phyloP scores from a whole-genome alignment of 352 stramenopile species.

The Pythium brachiatum region DNA sequence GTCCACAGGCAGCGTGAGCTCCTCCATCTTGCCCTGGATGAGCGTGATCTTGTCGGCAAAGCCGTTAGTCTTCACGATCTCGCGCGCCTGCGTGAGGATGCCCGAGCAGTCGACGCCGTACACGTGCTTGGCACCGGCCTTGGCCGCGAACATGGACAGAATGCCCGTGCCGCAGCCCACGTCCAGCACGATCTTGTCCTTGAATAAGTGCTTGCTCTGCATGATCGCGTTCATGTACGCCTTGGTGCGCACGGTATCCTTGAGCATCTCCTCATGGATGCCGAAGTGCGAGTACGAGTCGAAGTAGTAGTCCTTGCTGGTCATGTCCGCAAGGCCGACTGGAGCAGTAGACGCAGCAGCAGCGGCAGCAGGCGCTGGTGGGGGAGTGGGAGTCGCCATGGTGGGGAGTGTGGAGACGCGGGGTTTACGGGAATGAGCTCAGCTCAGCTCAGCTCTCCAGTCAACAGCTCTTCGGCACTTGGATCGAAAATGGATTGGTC shows the following conservation, averaged over 20 bases:
- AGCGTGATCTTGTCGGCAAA: constrained; percentile 94
- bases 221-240: constrained; percentile 98
- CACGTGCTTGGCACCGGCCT: constrained; percentile 91
- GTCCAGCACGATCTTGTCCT: constrained; percentile 96
- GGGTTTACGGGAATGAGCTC: not conserved
- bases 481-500: constrained; percentile 30
- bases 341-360: constrained; percentile 9
- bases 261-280: constrained; percentile 99
- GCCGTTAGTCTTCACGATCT: constrained; percentile 95
- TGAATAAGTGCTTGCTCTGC: constrained; percentile 96
- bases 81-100: constrained; percentile 91
- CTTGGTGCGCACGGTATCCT: constrained; percentile 95
- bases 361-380: constrained; percentile 17
- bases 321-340: constrained; percentile 43
- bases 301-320: constrained; percentile 98
- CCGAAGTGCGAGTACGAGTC: constrained; percentile 98
- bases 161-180: constrained; percentile 97
- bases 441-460: not conserved
- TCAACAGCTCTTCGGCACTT: constrained; percentile 20
- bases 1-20: constrained; percentile 89
- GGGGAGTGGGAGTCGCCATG: constrained; percentile 36
- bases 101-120: constrained; percentile 95
- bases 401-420: not conserved
- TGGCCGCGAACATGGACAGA: constrained; percentile 95
- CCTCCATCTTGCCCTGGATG: constrained; percentile 94